Conservation (phyloP, 495 filamentous ascomycete genomes). For the Pseudomonodictys pantanalensis region DNA sequence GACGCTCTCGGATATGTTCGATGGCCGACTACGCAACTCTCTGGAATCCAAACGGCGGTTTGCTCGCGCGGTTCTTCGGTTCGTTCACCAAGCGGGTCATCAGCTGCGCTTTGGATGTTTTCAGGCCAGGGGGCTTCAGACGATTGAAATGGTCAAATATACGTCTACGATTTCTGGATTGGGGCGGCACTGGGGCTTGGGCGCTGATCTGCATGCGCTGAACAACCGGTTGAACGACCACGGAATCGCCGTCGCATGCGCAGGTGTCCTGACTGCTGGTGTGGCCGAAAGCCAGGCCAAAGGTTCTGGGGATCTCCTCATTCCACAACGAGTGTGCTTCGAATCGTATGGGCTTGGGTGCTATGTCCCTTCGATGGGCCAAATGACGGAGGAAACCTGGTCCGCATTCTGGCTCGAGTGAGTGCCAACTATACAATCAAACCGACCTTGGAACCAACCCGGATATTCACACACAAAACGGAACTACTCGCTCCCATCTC, state of each 20-base stretch:
- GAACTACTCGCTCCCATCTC: too few relatives aligned
- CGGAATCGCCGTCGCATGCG: neutral
- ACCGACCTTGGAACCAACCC: too few relatives aligned
- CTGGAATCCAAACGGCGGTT: neutral
- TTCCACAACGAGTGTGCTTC: neutral
- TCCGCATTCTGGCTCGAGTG: neutral
- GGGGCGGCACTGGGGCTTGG: neutral
- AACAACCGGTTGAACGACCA: neutral
- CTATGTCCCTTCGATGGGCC: neutral
- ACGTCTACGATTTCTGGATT: neutral
- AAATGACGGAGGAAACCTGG: neutral
- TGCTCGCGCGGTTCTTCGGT: neutral
- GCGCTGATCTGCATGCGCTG: neutral
- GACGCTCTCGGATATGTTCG: neutral
- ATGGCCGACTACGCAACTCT: neutral
- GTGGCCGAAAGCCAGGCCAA: neutral
- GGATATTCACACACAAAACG: too few relatives aligned
- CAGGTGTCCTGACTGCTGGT: neutral
- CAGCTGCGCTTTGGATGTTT: neutral
- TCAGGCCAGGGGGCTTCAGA: neutral
- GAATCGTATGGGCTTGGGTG: neutral
- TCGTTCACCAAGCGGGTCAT: neutral
- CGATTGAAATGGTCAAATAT: neutral
- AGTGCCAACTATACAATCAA: too few relatives aligned
- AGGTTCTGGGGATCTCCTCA: neutral